Percentiles rank a stretch among this genome's conserved stretches.
Conservation (phyloP, 1,139 yeast species). For the Kazachstania sp. region DNA sequence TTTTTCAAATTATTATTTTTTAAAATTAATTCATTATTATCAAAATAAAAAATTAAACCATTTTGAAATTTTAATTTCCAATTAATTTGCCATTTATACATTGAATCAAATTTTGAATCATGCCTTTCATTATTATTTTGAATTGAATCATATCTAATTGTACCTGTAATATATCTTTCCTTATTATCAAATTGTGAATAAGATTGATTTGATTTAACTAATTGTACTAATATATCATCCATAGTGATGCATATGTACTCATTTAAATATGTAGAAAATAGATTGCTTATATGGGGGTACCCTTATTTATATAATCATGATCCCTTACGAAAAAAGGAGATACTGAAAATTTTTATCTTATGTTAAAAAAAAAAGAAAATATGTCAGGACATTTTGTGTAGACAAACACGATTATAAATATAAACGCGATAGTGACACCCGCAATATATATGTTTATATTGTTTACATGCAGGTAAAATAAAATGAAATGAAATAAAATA, state of each 20-base stretch:
- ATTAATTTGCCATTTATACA: slow-evolving; percentile 61
- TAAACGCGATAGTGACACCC: too few relatives aligned
- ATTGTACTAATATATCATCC: background rate
- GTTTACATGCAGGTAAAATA: too few relatives aligned
- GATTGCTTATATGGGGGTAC: too few relatives aligned
- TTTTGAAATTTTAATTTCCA: slow-evolving; percentile 65
- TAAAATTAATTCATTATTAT: slow-evolving; percentile 42
- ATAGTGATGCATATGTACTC: background rate
- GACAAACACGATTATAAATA: too few relatives aligned
- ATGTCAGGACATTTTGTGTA: too few relatives aligned
- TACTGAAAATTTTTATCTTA: background rate
- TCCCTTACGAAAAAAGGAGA: too few relatives aligned
- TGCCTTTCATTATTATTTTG: background rate
- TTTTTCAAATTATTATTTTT: slow-evolving; percentile 38
- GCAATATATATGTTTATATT: too few relatives aligned
- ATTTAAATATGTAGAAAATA: too few relatives aligned
- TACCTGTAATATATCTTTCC: too few relatives aligned
- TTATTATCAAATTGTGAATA: too few relatives aligned
- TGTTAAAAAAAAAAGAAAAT: background rate
- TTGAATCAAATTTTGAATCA: slow-evolving; percentile 28
- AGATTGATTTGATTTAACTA: background rate
- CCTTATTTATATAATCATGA: too few relatives aligned
- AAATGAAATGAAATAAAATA: too few relatives aligned
- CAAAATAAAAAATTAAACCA: slow-evolving; percentile 65
- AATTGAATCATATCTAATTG: background rate